Percentiles rank a stretch among this genome's conserved stretches.
Evolutionary conservation across 208 protist species (phyloP).

Genomic region (Trypanosomatidae sp.): DNA sequence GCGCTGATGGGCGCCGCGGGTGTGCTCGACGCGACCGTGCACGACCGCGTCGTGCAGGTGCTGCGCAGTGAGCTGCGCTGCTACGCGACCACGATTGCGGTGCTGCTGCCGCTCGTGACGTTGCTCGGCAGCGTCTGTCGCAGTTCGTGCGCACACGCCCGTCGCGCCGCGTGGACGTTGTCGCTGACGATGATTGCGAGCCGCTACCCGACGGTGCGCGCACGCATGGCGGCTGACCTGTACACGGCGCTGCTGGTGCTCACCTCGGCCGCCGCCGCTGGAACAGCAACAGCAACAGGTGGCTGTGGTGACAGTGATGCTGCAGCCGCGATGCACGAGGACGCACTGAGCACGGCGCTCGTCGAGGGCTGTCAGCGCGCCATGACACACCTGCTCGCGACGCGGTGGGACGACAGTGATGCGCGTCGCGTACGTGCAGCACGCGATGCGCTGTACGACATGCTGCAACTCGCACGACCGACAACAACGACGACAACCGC

Average conservation of each 20-base stretch:
- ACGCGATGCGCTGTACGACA: conserved; percentile 64
- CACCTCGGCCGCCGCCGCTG: conserved; percentile 9
- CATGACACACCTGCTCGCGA: conserved; percentile 38
- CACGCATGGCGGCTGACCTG: conserved; percentile 63
- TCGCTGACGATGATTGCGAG: conserved; percentile 79
- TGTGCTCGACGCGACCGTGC: conserved; percentile 23
- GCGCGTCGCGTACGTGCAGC: conserved; percentile 31
- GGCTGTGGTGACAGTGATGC: too few species aligned
- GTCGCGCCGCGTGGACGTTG: conserved; percentile 39
- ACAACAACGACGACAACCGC: background rate
- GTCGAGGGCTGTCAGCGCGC: conserved; percentile 20
- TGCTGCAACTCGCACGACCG: conserved; percentile 45
- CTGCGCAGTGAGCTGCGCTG: conserved; percentile 57
- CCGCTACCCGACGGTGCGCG: conserved; percentile 86
- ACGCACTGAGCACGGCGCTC: conserved; percentile 1
- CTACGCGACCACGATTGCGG: conserved; percentile 58
- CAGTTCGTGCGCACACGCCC: conserved; percentile 25
- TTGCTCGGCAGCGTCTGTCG: conserved; percentile 57
- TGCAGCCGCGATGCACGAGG: too few species aligned
- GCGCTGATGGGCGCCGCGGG: conserved; percentile 32
- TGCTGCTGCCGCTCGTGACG: conserved; percentile 54
- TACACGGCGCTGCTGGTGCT: conserved; percentile 79
- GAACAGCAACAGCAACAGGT: too few species aligned
- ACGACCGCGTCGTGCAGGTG: conserved; percentile 31
- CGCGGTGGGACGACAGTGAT: conserved; percentile 75